Evolutionary conservation across 495 filamentous ascomycete species (phyloP).

Genomic region (Tuber brumale): DNA sequence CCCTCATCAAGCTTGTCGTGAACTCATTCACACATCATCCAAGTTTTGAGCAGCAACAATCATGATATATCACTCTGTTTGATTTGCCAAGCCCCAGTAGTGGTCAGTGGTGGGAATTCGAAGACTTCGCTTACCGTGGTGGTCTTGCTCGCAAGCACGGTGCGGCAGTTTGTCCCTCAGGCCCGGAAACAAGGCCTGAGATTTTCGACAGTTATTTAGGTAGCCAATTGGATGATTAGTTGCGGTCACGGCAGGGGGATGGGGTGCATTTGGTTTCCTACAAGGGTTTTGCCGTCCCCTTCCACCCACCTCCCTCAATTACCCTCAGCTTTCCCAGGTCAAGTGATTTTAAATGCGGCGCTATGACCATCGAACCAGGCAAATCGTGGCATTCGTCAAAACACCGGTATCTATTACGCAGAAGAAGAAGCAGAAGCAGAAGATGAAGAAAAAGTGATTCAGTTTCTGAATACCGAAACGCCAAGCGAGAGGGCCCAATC

Average conservation of each 20-base stretch:
- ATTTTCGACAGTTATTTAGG: not conserved
- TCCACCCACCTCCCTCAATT: not conserved
- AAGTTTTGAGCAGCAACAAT: not conserved
- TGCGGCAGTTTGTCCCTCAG: not conserved
- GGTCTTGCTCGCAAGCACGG: not conserved
- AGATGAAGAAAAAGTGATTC: not conserved
- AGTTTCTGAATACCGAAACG: not conserved
- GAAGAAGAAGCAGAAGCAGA: not conserved
- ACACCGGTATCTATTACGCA: not conserved
- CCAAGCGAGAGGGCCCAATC: not conserved
- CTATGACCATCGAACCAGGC: not conserved
- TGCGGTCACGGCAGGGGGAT: not conserved
- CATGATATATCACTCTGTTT: constrained; percentile 1
- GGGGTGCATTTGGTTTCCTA: not conserved
- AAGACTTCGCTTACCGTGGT: not conserved
- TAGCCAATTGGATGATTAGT: not conserved
- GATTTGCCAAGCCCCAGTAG: not conserved
- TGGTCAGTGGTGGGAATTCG: not conserved
- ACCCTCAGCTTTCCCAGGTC: not conserved
- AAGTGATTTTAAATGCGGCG: not conserved
- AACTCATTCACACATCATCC: constrained; percentile 2
- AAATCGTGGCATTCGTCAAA: not conserved
- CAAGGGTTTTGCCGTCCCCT: constrained; percentile 1
- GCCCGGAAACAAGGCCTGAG: not conserved
- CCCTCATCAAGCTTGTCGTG: not conserved